These are phyloP conservation scores for Tolypocladium tundrense DNA, from an alignment of 2,329 filamentous ascomycete genomes.

Conservation along the genomic window DNA sequence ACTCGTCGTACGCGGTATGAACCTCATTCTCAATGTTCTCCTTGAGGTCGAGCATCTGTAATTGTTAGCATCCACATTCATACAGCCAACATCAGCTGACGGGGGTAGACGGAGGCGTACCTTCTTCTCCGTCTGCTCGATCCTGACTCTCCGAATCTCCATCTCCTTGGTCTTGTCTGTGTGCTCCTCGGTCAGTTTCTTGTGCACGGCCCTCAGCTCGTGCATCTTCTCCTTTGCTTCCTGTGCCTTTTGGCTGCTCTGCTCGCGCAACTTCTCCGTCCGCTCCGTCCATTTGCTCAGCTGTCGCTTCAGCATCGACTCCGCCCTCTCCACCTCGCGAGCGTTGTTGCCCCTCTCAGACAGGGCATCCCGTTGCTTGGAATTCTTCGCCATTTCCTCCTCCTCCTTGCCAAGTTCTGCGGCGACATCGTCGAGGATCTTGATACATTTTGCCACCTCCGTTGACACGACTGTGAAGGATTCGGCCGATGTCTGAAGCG, in stretches of 20 bases:
- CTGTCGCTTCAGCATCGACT: slow-evolving; percentile 74
- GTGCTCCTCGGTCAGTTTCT: slow-evolving; percentile 72
- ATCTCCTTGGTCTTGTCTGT: slow-evolving; percentile 83
- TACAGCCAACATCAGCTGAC: not conserved
- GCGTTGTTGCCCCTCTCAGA: slow-evolving; percentile 83
- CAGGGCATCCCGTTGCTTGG: slow-evolving; percentile 75
- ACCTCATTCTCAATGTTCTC: slow-evolving; percentile 96
- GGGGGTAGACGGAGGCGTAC: slow-evolving; percentile 30
- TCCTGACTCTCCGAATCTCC: slow-evolving; percentile 81
- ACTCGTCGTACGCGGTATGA: slow-evolving; percentile 82
- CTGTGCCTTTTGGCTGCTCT: slow-evolving; percentile 70
- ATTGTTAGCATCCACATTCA: slow-evolving; percentile 8
- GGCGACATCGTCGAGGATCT: slow-evolving; percentile 78
- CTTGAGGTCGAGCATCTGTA: slow-evolving; percentile 93
- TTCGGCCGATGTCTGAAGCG: slow-evolving; percentile 83
- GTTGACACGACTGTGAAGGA: slow-evolving; percentile 76
- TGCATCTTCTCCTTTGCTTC: slow-evolving; percentile 85
- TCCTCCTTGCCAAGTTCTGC: slow-evolving; percentile 84
- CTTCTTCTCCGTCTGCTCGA: slow-evolving; percentile 99
- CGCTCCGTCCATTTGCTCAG: slow-evolving; percentile 76
- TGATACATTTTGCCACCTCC: slow-evolving; percentile 81
- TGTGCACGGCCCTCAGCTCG: slow-evolving; percentile 70
- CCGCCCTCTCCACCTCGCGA: slow-evolving; percentile 80
- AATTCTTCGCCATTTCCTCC: slow-evolving; percentile 72
- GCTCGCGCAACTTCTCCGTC: slow-evolving; percentile 72